Percentiles rank a stretch among this genome's conserved stretches.
Conservation (phyloP, 176 grass and related monocot genomes). For the Areca catechu region DNA sequence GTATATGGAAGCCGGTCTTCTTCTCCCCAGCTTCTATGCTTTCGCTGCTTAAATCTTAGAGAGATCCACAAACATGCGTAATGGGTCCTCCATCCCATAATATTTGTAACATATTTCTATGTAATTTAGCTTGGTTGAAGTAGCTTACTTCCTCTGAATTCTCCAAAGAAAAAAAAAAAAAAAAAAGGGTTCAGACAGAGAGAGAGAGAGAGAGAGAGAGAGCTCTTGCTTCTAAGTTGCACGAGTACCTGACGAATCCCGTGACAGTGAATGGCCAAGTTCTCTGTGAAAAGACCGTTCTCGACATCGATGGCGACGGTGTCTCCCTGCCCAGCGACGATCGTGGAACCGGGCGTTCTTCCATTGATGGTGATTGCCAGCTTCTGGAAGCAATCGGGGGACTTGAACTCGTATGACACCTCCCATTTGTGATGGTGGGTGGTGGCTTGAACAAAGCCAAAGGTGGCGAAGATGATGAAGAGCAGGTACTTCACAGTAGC, state of each 20-base stretch:
- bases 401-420: constrained; percentile 53
- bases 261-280: constrained; percentile 83
- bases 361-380: constrained; percentile 77
- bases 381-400: constrained; percentile 47
- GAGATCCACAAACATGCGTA: no score
- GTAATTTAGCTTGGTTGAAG: no score
- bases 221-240: no score
- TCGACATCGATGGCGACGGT: constrained; percentile 45
- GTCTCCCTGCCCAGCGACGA: constrained; percentile 50
- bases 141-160: no score
- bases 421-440: constrained; percentile 47
- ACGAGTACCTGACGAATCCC: constrained; percentile 46
- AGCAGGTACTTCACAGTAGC: not conserved
- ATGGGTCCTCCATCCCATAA: no score
- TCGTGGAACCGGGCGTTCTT: constrained; percentile 46
- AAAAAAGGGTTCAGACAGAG: no score
- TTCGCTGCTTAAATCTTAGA: no score
- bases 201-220: no score
- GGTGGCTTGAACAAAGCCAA: constrained; percentile 5
- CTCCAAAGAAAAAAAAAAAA: no score
- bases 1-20: no score
- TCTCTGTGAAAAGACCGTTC: constrained; percentile 63
- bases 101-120: no score
- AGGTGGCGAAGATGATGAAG: not conserved
- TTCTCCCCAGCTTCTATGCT: no score